A percentile compares a stretch with the other conserved stretches of the same genome.
Conservation (phyloP, 169 alveolate species). For the Eimeria necatrix region DNA sequence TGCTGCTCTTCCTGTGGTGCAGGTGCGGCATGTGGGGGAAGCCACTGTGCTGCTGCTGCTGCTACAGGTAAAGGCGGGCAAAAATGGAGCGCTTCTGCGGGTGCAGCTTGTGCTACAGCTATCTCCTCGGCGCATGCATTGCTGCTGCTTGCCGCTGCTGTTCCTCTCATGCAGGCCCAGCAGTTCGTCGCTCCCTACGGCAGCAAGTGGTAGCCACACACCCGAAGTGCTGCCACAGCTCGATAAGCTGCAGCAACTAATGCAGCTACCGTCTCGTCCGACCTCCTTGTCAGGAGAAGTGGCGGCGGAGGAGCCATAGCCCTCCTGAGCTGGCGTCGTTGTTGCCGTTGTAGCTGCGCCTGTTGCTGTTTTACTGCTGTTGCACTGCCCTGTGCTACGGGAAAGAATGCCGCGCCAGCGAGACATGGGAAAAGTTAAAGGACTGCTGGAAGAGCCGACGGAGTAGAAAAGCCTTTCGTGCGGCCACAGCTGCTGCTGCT, state of each 20-base stretch:
- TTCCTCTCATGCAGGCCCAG: background rate
- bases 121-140: background rate
- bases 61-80: background rate
- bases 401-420: slow-evolving; percentile 54
- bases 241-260: slow-evolving; percentile 18
- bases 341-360: slow-evolving; percentile 18
- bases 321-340: background rate
- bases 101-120: slow-evolving; percentile 44
- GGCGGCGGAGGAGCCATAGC: background rate
- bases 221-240: slow-evolving; percentile 40
- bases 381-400: slow-evolving; percentile 46
- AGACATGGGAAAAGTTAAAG: slow-evolving; percentile 20
- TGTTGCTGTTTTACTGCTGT: background rate
- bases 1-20: slow-evolving; percentile 27
- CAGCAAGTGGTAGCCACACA: slow-evolving; percentile 38
- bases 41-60: slow-evolving; percentile 57
- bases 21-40: slow-evolving; percentile 16
- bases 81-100: background rate
- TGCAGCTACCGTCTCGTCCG: background rate
- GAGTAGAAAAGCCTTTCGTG: background rate
- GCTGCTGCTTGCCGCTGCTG: slow-evolving; percentile 47
- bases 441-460: background rate
- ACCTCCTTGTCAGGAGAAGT: background rate
- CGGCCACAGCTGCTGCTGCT: background rate
- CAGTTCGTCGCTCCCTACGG: slow-evolving; percentile 22